These are phyloP conservation scores for Moesziomyces sp. DNA, from an alignment of 1,284 basidiomycete species.

Conservation along the genomic window DNA sequence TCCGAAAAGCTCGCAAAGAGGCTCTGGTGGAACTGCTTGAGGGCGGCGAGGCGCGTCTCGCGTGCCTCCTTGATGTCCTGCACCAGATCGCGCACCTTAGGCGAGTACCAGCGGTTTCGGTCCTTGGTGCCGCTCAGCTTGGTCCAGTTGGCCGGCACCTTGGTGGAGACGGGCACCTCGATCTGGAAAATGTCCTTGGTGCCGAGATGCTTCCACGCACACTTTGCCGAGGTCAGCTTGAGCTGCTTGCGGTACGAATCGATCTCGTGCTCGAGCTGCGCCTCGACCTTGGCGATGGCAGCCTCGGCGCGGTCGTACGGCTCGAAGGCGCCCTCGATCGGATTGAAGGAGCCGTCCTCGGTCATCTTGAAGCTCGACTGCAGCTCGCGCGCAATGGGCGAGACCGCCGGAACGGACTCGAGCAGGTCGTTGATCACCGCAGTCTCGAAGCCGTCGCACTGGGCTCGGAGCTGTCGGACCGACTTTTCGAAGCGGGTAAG, in stretches of 20 bases:
- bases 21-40: constrained; percentile 60
- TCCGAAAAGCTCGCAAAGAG: constrained; percentile 83
- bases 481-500: constrained; percentile 49
- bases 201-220: constrained; percentile 66
- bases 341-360: constrained; percentile 64
- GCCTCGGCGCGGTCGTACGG: constrained; percentile 58
- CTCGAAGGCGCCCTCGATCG: constrained; percentile 50
- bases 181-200: constrained; percentile 67
- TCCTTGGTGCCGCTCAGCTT: constrained; percentile 64
- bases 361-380: constrained; percentile 52
- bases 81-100: constrained; percentile 60
- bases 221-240: constrained; percentile 44
- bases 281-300: constrained; percentile 52
- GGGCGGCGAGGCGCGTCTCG: constrained; percentile 63
- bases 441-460: constrained; percentile 43
- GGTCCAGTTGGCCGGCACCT: constrained; percentile 63
- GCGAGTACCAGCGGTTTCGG: constrained; percentile 64
- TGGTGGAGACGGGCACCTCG: constrained; percentile 62
- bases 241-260: constrained; percentile 49
- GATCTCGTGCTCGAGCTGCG: constrained; percentile 56
- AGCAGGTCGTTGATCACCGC: constrained; percentile 41
- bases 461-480: constrained; percentile 20
- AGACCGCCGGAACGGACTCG: constrained; percentile 56
- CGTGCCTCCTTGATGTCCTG: constrained; percentile 66
- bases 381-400: constrained; percentile 48